Base-by-base conservation (phyloP, 768 basidiomycete species). In the Mycena maculata region DNA sequence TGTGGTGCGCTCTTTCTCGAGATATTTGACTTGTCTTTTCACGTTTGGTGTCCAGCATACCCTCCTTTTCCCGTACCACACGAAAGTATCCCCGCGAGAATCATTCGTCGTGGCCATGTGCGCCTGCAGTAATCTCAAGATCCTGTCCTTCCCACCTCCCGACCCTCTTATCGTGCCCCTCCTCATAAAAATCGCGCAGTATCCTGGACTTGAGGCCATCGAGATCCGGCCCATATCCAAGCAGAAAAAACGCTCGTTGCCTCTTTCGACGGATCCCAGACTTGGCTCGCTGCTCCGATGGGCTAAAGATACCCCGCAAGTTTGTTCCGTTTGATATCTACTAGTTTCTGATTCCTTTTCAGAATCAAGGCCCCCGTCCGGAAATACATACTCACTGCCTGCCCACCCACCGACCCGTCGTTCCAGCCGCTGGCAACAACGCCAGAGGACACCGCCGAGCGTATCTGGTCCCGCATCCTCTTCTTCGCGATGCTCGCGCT, bases 131-230 rank as follows among this genome's bases (percentile, higher is more conserved):
- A 56, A 23, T 4, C 36, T 60, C 9, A 60, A 49, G 31, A 38
- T 15, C 31, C 15, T 60, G 3, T 60, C 36, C 2, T 30, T 60
- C 25, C 38, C 27, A 1, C 15, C 11, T 11, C 47, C 33, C 36
- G 18, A 9, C 20, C 6, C 4, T 2, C 2, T 4, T 22, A 53
- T n/a, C 13, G 6, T 28, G 2, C 39, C 56, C 23, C 3, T 42
- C 38, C 25, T 60, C 27, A 50, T 30, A 36, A 13, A 60, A 28
- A 39, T 60, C 48, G 59, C 47, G 6, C 11, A 36, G 20, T 12
- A 28, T 12, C 48, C 59, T 16, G 16, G 47, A 6, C 47, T 60
- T 23, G 59, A 60, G 27, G 59, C 59, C 12, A 25, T 60, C 3
- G 59, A 49, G 9, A 50, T 60, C 6, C 57, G 45, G 18, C 15